Evolutionary conservation across 208 protist species (phyloP).

Genomic region (Plasmodiophora brassicae): DNA sequence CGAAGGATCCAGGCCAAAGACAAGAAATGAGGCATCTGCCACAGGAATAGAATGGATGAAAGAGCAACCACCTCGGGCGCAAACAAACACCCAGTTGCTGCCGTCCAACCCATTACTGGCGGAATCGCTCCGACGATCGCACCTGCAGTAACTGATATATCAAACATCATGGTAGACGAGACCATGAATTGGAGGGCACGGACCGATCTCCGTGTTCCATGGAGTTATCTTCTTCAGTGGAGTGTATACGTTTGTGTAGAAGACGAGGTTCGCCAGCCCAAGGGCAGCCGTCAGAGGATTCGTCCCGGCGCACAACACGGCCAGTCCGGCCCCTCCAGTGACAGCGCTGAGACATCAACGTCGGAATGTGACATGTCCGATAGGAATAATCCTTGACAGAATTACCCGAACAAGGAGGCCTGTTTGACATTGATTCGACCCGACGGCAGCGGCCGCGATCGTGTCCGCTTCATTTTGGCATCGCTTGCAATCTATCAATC

Average conservation of each 20-base stretch:
- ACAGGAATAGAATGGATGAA: not conserved
- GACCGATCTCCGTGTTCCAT: not conserved
- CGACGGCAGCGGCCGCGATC: not conserved
- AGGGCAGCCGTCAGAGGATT: not conserved
- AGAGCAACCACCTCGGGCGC: not conserved
- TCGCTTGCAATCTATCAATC: not conserved
- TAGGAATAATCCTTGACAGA: not conserved
- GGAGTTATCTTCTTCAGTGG: not conserved
- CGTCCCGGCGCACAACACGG: not conserved
- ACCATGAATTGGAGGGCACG: not conserved
- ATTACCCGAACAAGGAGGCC: not conserved
- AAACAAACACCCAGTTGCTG: not conserved
- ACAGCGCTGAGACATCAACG: not conserved
- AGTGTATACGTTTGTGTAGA: constrained; percentile 1
- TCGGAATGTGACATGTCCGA: not conserved
- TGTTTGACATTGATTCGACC: not conserved
- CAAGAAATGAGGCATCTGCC: constrained; percentile 28
- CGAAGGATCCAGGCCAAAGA: constrained; percentile 11
- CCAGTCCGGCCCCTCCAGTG: not conserved
- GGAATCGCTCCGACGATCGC: constrained; percentile 14
- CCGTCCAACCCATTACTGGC: constrained; percentile 24
- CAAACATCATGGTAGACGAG: too few relatives aligned
- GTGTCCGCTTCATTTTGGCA: not conserved
- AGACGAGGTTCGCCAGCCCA: not conserved
- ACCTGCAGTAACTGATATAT: not conserved